phyloP scores from a whole-genome alignment of 2,329 filamentous ascomycete genomes.

The Microcera coccophila region DNA sequence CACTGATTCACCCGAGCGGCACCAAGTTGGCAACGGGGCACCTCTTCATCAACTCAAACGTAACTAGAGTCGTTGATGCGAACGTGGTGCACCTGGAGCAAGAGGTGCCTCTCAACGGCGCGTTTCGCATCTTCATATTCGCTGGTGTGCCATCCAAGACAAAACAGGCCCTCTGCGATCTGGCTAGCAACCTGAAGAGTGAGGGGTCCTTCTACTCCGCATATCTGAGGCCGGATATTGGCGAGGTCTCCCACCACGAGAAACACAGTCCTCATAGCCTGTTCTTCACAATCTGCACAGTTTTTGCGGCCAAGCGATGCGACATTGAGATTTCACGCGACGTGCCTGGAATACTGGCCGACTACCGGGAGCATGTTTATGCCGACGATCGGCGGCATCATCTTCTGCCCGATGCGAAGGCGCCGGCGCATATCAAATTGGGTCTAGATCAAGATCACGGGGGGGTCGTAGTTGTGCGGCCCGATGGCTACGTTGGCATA shows the following conservation, averaged over 20 bases:
- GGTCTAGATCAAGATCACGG: constrained; percentile 70
- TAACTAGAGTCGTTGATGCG: constrained; percentile 82
- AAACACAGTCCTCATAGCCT: constrained; percentile 77
- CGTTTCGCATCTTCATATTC: constrained; percentile 83
- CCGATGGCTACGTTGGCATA: constrained; percentile 82
- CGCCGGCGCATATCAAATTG: constrained; percentile 81
- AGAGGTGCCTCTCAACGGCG: constrained; percentile 81
- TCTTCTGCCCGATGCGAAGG: constrained; percentile 64
- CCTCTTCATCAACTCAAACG: constrained; percentile 72
- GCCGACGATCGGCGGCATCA: constrained; percentile 77
- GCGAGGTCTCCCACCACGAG: constrained; percentile 69
- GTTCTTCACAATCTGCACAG: constrained; percentile 75
- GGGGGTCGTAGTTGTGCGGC: constrained; percentile 77
- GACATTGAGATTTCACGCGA: constrained; percentile 69
- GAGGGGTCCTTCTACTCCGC: constrained; percentile 68
- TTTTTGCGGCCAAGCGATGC: constrained; percentile 65
- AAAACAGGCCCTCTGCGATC: constrained; percentile 62
- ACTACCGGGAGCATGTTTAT: constrained; percentile 80
- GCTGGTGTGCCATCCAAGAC: constrained; percentile 64
- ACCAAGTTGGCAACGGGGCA: constrained; percentile 69
- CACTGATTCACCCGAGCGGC: constrained; percentile 62
- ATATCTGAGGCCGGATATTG: constrained; percentile 60
- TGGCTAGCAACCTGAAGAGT: constrained; percentile 61
- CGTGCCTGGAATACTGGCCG: constrained; percentile 65
- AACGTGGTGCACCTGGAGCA: constrained; percentile 90